phyloP scores from a whole-genome alignment of 371 early-diverging fungal genomes.

The Mortierella sp. region DNA sequence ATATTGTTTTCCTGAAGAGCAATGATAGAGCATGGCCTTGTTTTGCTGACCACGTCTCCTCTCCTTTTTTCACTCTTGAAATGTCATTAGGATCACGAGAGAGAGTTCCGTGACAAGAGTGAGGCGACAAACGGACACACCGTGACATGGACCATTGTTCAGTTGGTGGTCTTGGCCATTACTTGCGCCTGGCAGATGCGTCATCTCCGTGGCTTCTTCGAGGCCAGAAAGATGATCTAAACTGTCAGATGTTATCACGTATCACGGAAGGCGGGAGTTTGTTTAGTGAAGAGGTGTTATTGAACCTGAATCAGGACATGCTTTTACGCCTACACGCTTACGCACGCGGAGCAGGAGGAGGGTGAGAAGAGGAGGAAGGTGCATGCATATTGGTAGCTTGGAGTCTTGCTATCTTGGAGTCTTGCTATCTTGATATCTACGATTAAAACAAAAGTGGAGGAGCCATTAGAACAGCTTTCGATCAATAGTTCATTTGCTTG shows the following conservation, averaged over 20 bases:
- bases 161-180: conserved; percentile 82
- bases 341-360: no score
- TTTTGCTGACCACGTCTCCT: background rate
- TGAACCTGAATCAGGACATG: background rate
- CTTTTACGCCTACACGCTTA: background rate
- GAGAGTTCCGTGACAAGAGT: conserved; percentile 89
- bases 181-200: conserved; percentile 95
- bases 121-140: conserved; percentile 88
- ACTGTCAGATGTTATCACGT: background rate
- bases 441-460: background rate
- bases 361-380: background rate
- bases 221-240: conserved; percentile 93
- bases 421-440: conserved; percentile 7
- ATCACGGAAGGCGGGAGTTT: background rate
- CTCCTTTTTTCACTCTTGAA: background rate
- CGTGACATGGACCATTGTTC: conserved; percentile 91
- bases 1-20: background rate
- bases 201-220: conserved; percentile 92
- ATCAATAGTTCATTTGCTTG: background rate
- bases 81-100: conserved; percentile 83
- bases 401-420: conserved; percentile 6
- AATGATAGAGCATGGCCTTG: background rate
- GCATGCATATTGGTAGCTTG: background rate
- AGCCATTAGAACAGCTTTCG: background rate
- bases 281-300: background rate